These are phyloP conservation scores for Sporodiniella umbellata DNA, from an alignment of 371 early-diverging fungal species.

Conservation along the genomic window DNA sequence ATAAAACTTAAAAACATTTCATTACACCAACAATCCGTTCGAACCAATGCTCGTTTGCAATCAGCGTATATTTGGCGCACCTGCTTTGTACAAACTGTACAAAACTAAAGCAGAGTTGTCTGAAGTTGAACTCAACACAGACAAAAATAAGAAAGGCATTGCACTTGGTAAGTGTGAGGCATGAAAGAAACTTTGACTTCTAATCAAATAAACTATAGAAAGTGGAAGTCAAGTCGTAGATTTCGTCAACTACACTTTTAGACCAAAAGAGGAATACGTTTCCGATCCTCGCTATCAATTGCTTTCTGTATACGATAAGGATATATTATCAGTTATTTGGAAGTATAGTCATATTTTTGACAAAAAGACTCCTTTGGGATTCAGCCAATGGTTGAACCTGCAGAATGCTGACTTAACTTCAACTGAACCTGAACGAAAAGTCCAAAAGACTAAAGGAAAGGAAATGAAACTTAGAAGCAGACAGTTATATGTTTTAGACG, in stretches of 20 bases:
- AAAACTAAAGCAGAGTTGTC: constrained; percentile 7
- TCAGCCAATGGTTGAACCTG: constrained; percentile 1
- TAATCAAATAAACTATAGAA: constrained; percentile 6
- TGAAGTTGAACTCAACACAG: not conserved
- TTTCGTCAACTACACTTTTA: constrained; percentile 4
- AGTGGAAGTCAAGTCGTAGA: constrained; percentile 9
- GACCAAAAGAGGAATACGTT: constrained; percentile 9
- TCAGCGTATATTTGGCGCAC: constrained; percentile 5
- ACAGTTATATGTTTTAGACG: not conserved
- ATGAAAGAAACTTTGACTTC: constrained; percentile 1
- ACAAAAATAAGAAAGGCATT: not conserved
- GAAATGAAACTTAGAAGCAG: constrained; percentile 2
- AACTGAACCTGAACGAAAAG: constrained; percentile 2
- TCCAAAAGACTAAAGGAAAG: not conserved
- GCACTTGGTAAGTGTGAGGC: constrained; percentile 5
- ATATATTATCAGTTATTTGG: constrained; percentile 3
- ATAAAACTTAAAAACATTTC: too few species aligned
- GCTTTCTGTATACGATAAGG: constrained; percentile 9
- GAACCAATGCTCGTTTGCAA: constrained; percentile 7
- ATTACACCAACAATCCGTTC: constrained; percentile 4
- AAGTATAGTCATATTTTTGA: constrained; percentile 1
- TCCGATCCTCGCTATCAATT: constrained; percentile 6
- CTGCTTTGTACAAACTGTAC: constrained; percentile 6
- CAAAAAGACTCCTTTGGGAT: constrained; percentile 3
- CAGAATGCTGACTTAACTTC: constrained; percentile 2